phyloP scores from a whole-genome alignment of 140 eudicot genomes.

The Cichorium intybus region DNA sequence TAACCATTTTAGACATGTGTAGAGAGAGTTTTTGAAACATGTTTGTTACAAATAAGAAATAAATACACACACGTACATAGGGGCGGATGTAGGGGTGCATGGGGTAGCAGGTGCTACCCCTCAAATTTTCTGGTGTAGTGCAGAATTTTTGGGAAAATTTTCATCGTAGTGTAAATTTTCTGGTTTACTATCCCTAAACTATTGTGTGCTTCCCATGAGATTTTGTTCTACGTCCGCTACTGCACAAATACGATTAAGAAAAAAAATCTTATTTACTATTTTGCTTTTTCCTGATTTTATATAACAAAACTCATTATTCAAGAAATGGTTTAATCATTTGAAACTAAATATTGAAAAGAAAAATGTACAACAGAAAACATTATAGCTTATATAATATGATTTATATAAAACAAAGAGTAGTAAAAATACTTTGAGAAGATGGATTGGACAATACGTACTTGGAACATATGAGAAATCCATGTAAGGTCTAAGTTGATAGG shows the following conservation, averaged over 20 bases:
- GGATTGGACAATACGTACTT: not conserved
- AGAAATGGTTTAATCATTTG: not conserved
- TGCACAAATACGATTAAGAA: not conserved
- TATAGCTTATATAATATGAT: not conserved
- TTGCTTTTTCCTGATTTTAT: not conserved
- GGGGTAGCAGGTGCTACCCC: too few species aligned
- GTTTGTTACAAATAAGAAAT: too few species aligned
- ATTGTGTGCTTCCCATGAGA: too few species aligned
- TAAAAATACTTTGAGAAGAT: not conserved
- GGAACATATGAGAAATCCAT: not conserved
- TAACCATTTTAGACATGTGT: too few species aligned
- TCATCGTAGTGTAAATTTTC: too few species aligned
- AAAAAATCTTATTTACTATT: not conserved
- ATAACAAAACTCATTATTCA: not conserved
- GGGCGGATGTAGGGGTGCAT: too few species aligned
- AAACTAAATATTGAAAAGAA: not conserved
- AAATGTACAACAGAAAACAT: not conserved
- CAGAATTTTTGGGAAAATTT: too few species aligned
- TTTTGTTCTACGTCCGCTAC: too few species aligned
- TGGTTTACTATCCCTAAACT: too few species aligned
- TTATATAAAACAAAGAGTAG: not conserved
- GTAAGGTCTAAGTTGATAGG: not conserved
- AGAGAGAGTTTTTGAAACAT: too few species aligned
- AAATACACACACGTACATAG: too few species aligned
- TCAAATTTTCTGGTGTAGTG: too few species aligned